Base-by-base conservation (phyloP, 306 rosid genomes). In the Vigna mungo region DNA sequence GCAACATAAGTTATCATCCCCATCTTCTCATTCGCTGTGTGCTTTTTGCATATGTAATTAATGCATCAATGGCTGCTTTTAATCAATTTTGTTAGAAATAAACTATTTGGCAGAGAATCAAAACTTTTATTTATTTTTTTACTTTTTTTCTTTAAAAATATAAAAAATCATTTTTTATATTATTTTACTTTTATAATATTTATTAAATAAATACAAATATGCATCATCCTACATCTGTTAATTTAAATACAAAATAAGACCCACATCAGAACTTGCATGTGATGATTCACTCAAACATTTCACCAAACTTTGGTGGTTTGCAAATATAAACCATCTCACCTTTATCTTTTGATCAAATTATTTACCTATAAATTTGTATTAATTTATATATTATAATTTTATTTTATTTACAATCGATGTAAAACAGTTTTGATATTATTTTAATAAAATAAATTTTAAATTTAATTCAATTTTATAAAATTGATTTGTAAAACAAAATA, bases 211-310 rank as follows among this genome's bases (percentile, higher is more conserved):
- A 20, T 20, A 20, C 1, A 20, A 20, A 20, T 20, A 20, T 20
- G 21, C 1, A 20, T 20, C 21, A 20, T 20, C 21, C 21, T 20
- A 20, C 21, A 20, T 20, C 21, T 20, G 0, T 20, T 20, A 0
- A 20, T 20, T 20, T 55, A 36, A 54, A 23, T 16, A 23, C 13
- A 37, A 63, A 62, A 14, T 41, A 77, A 68, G 79, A 88, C 84
- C 84, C 86, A 64, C 51, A 72, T 71, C 80, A 60, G 75, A 72
- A 70, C 52, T 25, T 76, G 88, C 94, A 90, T 89, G 94, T 89
- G 88, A 87, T 82, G 87, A 87, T 81, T 77, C 75, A 34, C 81
- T 83, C 69, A 30, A 78, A 83, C 43, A 34, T 46, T 56, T 65
- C 51, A 64, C 74, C 74, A 81, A 84, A n/a, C 74, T 63, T 64